These are phyloP conservation scores for Ambrosia artemisiifolia DNA, from an alignment of 129 eudicot genomes.

Conservation along the genomic window DNA sequence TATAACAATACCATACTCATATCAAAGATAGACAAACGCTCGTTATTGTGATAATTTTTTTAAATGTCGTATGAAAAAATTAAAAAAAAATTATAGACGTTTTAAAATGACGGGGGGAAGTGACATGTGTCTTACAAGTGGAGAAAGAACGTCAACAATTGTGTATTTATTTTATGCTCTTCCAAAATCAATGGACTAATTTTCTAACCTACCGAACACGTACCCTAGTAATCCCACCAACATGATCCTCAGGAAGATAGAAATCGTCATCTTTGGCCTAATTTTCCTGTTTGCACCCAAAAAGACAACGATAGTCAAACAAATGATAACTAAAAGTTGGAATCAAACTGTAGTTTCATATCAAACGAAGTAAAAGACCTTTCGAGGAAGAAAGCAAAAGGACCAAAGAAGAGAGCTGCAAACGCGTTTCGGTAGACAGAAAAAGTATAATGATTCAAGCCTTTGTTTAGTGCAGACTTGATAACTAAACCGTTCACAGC, in stretches of 20 bases:
- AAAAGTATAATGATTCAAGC: slow-evolving; percentile 30
- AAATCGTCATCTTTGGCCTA: slow-evolving; percentile 48
- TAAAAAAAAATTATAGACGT: too few species aligned
- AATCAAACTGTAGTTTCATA: background rate
- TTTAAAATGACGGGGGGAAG: too few species aligned
- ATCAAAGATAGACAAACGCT: too few species aligned
- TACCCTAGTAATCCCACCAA: slow-evolving; percentile 45
- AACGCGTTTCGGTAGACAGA: slow-evolving; percentile 19
- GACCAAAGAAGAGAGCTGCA: slow-evolving; percentile 26
- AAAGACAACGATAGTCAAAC: too few species aligned
- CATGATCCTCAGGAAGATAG: slow-evolving; percentile 45
- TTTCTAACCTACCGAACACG: background rate
- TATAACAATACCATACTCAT: too few species aligned
- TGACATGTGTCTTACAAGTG: too few species aligned
- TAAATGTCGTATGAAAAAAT: too few species aligned
- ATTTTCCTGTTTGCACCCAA: slow-evolving; percentile 33
- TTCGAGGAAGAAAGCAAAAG: slow-evolving; percentile 31
- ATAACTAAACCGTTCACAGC: slow-evolving; percentile 21
- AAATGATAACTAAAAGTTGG: too few species aligned
- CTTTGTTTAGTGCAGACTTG: slow-evolving; percentile 29
- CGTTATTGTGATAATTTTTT: too few species aligned
- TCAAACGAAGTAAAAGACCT: slow-evolving; percentile 5
- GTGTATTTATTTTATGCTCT: too few species aligned
- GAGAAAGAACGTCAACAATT: too few species aligned
- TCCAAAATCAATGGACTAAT: too few species aligned